Percentiles rank a stretch among this genome's conserved stretches.
Evolutionary conservation across 768 basidiomycete genomes (phyloP).

Genomic region (Hygrocybe punicea): DNA sequence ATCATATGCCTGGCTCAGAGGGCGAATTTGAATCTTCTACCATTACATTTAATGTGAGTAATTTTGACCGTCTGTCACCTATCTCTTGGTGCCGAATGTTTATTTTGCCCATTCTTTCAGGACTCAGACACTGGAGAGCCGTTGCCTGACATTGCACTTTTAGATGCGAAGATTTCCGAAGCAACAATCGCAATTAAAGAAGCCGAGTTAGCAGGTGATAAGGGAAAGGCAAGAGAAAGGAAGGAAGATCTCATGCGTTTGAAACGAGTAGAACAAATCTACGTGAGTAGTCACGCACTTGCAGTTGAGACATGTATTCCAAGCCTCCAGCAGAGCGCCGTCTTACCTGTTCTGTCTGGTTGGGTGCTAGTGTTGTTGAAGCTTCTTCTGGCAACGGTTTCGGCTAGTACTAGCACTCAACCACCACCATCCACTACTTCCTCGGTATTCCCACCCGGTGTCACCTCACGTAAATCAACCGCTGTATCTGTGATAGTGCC

Average conservation of each 20-base stretch:
- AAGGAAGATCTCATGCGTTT: slow-evolving; percentile 83
- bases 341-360: slow-evolving; percentile 78
- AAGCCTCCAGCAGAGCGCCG: slow-evolving; percentile 56
- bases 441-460: slow-evolving; percentile 68
- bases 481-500: slow-evolving; percentile 3
- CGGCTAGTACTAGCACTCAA: slow-evolving; percentile 65
- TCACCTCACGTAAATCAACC: slow-evolving; percentile 54
- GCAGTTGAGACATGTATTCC: background rate
- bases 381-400: slow-evolving; percentile 87
- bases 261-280: slow-evolving; percentile 87
- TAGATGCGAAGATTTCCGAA: slow-evolving; percentile 74
- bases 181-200: slow-evolving; percentile 49
- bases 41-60: slow-evolving; percentile 40
- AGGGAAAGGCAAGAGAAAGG: slow-evolving; percentile 60
- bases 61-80: background rate
- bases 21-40: slow-evolving; percentile 53
- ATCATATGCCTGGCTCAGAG: slow-evolving; percentile 69
- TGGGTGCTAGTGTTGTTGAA: slow-evolving; percentile 95
- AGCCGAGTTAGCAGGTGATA: slow-evolving; percentile 51
- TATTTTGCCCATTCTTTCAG: slow-evolving; percentile 27
- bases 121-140: slow-evolving; percentile 61
- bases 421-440: slow-evolving; percentile 65
- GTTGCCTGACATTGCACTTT: slow-evolving; percentile 66
- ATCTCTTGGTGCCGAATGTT: too few relatives aligned
- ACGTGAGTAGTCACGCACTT: slow-evolving; percentile 53